Evolutionary conservation across 169 alveolate genomes (phyloP).

Genomic region (Cryptosporidium felis): DNA sequence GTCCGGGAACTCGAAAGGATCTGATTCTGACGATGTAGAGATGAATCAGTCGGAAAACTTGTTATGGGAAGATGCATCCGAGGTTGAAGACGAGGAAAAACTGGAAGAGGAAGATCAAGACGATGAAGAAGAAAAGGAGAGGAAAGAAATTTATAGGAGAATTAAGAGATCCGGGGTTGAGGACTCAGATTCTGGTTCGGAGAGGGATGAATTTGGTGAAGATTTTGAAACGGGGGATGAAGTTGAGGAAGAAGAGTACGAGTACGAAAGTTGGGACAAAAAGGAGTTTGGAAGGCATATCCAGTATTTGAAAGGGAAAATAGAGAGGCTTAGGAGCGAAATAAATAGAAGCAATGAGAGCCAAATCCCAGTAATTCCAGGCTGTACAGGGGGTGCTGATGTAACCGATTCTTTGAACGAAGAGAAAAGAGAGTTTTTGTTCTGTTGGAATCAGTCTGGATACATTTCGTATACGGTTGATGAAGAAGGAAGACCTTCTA

Average conservation of each 20-base stretch:
- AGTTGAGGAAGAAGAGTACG: slow-evolving; percentile 21
- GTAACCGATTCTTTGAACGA: slow-evolving; percentile 22
- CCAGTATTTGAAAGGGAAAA: slow-evolving; percentile 11
- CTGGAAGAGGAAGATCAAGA: not conserved
- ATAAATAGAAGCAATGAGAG: slow-evolving; percentile 17
- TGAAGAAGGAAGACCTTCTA: slow-evolving; percentile 29
- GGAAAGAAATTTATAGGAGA: no score
- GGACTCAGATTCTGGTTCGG: not conserved
- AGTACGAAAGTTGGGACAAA: slow-evolving; percentile 54
- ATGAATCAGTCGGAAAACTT: not conserved
- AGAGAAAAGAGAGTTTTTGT: slow-evolving; percentile 48
- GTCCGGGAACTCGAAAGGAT: not conserved
- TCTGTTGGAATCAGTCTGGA: slow-evolving; percentile 65
- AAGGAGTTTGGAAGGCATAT: slow-evolving; percentile 49
- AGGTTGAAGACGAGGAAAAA: not conserved
- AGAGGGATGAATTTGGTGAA: not conserved
- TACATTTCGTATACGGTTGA: slow-evolving; percentile 21
- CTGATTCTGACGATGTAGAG: not conserved
- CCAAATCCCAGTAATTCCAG: slow-evolving; percentile 27
- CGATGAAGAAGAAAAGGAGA: not conserved
- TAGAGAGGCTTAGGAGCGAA: slow-evolving; percentile 4
- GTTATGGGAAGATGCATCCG: slow-evolving; percentile 26
- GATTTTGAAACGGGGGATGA: not conserved
- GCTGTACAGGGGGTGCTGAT: slow-evolving; percentile 43
- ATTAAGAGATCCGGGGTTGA: not conserved